A percentile compares a stretch with the other conserved stretches of the same genome.
Conservation (phyloP, 23 red algal genomes). For the Chondrus crispus region DNA sequence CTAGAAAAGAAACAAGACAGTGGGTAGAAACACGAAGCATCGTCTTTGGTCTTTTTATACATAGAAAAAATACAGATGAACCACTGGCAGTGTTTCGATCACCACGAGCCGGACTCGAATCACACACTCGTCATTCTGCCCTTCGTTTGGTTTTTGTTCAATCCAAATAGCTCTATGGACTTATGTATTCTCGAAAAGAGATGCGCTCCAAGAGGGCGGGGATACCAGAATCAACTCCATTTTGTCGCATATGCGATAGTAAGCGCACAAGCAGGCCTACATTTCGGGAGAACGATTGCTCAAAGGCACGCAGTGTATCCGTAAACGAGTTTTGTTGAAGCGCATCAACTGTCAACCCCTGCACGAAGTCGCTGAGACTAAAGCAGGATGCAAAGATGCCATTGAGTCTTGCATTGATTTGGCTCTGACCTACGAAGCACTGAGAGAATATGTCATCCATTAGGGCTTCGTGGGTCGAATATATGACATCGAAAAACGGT, state of each 20-base stretch:
- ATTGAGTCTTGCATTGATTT: constrained; percentile 14
- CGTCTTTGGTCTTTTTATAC: no score
- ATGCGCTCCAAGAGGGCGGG: not conserved
- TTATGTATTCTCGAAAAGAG: not conserved
- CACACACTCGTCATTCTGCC: no score
- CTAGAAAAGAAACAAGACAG: no score
- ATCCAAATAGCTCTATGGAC: no score
- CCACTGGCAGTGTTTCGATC: no score
- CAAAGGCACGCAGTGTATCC: not conserved
- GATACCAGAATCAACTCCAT: not conserved
- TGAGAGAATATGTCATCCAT: constrained; percentile 39
- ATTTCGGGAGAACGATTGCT: not conserved
- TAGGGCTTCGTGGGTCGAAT: not conserved
- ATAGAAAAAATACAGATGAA: no score
- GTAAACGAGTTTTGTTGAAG: not conserved
- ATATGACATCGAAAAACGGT: constrained; percentile 22
- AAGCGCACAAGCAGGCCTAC: not conserved
- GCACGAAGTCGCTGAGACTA: not conserved
- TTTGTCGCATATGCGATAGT: not conserved
- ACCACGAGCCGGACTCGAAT: no score
- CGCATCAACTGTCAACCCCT: not conserved
- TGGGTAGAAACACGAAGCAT: no score
- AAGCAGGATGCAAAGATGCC: not conserved
- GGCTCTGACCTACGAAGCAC: constrained; percentile 36
- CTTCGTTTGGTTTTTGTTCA: no score